Percentiles rank a stretch among this genome's conserved stretches.
Evolutionary conservation across 441 rosid genomes (phyloP).

Genomic region (Erodium moschatum): DNA sequence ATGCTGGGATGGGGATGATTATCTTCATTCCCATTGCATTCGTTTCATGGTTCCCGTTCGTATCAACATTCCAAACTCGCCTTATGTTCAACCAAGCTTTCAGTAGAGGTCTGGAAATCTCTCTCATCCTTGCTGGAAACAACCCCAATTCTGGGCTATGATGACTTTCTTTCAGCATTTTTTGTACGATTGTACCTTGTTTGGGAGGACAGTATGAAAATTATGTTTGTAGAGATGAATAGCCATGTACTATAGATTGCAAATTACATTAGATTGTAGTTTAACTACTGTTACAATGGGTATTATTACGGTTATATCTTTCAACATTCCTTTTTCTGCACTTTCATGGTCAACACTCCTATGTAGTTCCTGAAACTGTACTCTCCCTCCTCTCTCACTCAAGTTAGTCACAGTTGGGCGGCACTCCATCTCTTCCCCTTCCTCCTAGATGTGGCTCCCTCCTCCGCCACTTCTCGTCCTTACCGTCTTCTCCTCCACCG

Average conservation of each 20-base stretch:
- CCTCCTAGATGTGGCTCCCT: constrained; percentile 48
- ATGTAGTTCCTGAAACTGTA: too few relatives aligned
- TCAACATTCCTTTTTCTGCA: neutral
- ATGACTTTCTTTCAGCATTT: neutral
- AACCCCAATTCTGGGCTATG: constrained; percentile 59
- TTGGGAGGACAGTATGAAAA: neutral
- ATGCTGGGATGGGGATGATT: constrained; percentile 94
- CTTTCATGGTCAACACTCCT: constrained; percentile 41
- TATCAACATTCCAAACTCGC: constrained; percentile 94
- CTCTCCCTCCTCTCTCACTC: too few relatives aligned
- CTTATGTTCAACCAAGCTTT: constrained; percentile 98
- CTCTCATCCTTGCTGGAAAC: constrained; percentile 95
- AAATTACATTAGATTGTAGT: too few relatives aligned
- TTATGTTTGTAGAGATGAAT: neutral
- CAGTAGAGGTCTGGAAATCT: constrained; percentile 88
- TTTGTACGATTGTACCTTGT: neutral
- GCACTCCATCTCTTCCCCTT: constrained; percentile 15
- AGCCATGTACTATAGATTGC: neutral
- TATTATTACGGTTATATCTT: too few relatives aligned
- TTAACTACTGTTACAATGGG: too few relatives aligned
- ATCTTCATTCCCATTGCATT: constrained; percentile 79
- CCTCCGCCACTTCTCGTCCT: constrained; percentile 39
- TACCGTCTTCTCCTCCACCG: constrained; percentile 29
- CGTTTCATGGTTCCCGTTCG: constrained; percentile 93
- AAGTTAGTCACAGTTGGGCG: constrained; percentile 29